Conservation (phyloP, 805 yeast species). For the Metschnikowia chrysomelidarum region DNA sequence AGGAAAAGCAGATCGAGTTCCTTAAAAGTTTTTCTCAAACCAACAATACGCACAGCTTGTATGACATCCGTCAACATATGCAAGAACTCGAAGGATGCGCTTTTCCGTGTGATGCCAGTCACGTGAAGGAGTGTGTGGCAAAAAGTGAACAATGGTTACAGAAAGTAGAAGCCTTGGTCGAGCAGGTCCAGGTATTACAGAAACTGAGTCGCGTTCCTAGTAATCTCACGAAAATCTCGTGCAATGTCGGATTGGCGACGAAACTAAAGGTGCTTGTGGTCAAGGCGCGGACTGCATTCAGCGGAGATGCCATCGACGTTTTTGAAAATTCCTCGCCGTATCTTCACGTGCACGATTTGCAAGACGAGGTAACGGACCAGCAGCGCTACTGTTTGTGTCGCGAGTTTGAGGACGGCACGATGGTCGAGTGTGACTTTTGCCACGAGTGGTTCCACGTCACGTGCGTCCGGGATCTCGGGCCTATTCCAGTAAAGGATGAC, state of each 20-base stretch:
- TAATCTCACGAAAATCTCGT: conserved; percentile 17
- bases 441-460: conserved; percentile 68
- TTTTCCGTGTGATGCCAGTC: conserved; percentile 17
- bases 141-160: conserved; percentile 27
- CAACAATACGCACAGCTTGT: conserved; percentile 15
- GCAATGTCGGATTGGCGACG: conserved; percentile 21
- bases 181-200: conserved; percentile 15
- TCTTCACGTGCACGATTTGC: conserved; percentile 10
- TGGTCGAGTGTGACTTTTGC: conserved; percentile 71
- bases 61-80: conserved; percentile 26
- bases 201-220: conserved; percentile 5
- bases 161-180: conserved; percentile 16
- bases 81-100: conserved; percentile 23
- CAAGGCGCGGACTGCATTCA: conserved; percentile 26
- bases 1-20: conserved; percentile 29
- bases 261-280: conserved; percentile 20
- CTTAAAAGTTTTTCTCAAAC: conserved; percentile 21
- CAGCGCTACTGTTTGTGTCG: conserved; percentile 60
- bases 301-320: conserved; percentile 24
- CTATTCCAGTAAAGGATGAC: conserved; percentile 16
- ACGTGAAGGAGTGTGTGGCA: conserved; percentile 16
- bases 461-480: conserved; percentile 39
- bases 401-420: conserved; percentile 54
- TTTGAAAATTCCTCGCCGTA: conserved; percentile 29
- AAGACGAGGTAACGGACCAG: conserved; percentile 7